Conservation (phyloP, 108 stramenopile species). For the Bacterosira constricta region DNA sequence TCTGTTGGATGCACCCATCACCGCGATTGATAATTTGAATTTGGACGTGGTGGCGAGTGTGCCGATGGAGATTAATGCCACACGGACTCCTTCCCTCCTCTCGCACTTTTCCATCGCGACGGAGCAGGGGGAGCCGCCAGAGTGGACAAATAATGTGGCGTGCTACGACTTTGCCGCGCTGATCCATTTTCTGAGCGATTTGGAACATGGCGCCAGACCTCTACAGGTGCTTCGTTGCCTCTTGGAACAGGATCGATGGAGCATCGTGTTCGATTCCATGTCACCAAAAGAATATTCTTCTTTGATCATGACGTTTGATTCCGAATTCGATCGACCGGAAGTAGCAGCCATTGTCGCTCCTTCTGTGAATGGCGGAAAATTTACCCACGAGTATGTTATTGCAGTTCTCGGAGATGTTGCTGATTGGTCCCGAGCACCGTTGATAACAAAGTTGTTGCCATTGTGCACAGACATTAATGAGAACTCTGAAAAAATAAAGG, state of each 20-base stretch:
- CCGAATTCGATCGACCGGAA: slow-evolving; percentile 45
- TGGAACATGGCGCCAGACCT: too few relatives aligned
- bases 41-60: too few relatives aligned
- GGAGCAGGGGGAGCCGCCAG: too few relatives aligned
- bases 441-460: slow-evolving; percentile 35
- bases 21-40: too few relatives aligned
- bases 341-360: slow-evolving; percentile 38
- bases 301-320: slow-evolving; percentile 32
- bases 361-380: slow-evolving; percentile 20
- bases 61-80: too few relatives aligned
- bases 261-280: slow-evolving; percentile 28
- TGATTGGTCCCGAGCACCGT: slow-evolving; percentile 31
- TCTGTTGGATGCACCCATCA: too few relatives aligned
- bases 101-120: too few relatives aligned
- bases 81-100: too few relatives aligned
- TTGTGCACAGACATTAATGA: slow-evolving; percentile 42
- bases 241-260: slow-evolving; percentile 38
- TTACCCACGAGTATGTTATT: slow-evolving; percentile 48
- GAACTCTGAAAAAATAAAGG: slow-evolving; percentile 30
- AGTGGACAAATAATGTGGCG: too few relatives aligned
- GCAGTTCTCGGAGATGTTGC: slow-evolving; percentile 32
- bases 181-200: too few relatives aligned
- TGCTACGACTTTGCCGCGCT: too few relatives aligned
- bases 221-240: too few relatives aligned
- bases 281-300: slow-evolving; percentile 37